Base-by-base conservation (phyloP, 2,329 filamentous ascomycete species). In the Colletotrichum acutatum region DNA sequence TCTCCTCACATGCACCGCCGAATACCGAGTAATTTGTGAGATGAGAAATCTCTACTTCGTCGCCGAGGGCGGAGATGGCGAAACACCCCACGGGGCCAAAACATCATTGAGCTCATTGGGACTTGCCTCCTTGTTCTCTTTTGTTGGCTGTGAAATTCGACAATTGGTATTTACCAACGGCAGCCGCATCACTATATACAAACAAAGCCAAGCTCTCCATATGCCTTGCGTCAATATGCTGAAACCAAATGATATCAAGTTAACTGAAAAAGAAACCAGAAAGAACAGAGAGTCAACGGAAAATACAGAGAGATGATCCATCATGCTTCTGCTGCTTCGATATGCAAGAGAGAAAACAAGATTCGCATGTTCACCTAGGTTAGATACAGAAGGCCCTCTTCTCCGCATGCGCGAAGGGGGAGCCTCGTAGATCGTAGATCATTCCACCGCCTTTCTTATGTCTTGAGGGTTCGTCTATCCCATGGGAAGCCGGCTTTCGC, bases 211-310 rank as follows among this genome's bases (percentile, higher is more conserved):
- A 8, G 6, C 11, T 6, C 19, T 19, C 19, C 8, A 26, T n/a
- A 34, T 9, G 6, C 14, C 34, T 26, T 16, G 4, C 28, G n/a
- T n/a, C 37, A 24, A 19, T 61, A 58, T 28, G 22, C 49, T 60
- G 42, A 53, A 46, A 68, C 62, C 42, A 53, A 19, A 53, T 66
- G 74, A 70, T 74, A 74, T 74, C 58, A 74, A 53, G 46, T 32
- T 52, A 71, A 53, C 53, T 49, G 34, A 61, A 53, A 22, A n/a
- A 52, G 19, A 60, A 49, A 65, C 16, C 49, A 8, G n/a, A 68
- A 60, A 49, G 42, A 49, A 49, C 42, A 49, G 30, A 54, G 46
- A 64, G 7, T 8, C 62, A 34, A 63, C 28, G 30, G 14, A 60
- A 64, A 52, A 54, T 56, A 61, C 49, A 49, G 54, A 68, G n/a